Percentiles rank a stretch among this genome's conserved stretches.
phyloP scores from a whole-genome alignment of 768 basidiomycete genomes.

The Termitomyces sp. region DNA sequence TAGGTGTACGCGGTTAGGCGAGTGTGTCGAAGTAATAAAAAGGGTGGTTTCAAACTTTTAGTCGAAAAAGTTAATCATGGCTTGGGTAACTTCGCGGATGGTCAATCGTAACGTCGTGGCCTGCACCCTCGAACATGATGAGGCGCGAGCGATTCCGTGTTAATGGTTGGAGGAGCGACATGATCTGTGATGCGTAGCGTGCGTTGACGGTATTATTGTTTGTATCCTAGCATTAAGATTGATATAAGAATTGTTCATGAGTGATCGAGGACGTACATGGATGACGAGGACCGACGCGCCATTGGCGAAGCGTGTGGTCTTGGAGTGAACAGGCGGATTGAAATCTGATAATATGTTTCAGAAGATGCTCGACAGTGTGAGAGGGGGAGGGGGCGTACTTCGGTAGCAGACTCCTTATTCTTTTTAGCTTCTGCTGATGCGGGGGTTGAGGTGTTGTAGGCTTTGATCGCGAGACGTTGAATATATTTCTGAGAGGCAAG shows the following conservation, averaged over 20 bases:
- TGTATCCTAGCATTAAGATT: constrained; percentile 43
- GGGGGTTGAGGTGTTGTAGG: constrained; percentile 18
- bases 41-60: background rate
- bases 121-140: constrained; percentile 48
- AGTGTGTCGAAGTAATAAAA: no score
- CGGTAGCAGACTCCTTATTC: no score
- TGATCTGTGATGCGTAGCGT: constrained; percentile 50
- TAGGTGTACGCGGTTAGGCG: no score
- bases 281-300: constrained; percentile 61
- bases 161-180: constrained; percentile 38
- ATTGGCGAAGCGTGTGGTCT: constrained; percentile 36
- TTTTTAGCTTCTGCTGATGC: background rate
- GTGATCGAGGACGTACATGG: constrained; percentile 43
- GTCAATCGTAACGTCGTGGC: constrained; percentile 51
- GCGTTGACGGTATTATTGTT: constrained; percentile 54
- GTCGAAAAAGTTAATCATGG: constrained; percentile 33
- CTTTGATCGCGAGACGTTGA: constrained; percentile 37
- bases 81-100: constrained; percentile 34
- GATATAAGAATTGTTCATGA: constrained; percentile 5
- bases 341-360: no score
- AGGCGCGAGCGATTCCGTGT: constrained; percentile 37
- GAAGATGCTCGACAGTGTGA: no score
- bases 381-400: no score
- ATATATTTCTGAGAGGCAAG: constrained; percentile 41
- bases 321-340: no score